Evolutionary conservation across 108 stramenopile genomes (phyloP), one percentile per base, ranked within the genome.

Genomic region (Skeletonema tropicum): DNA sequence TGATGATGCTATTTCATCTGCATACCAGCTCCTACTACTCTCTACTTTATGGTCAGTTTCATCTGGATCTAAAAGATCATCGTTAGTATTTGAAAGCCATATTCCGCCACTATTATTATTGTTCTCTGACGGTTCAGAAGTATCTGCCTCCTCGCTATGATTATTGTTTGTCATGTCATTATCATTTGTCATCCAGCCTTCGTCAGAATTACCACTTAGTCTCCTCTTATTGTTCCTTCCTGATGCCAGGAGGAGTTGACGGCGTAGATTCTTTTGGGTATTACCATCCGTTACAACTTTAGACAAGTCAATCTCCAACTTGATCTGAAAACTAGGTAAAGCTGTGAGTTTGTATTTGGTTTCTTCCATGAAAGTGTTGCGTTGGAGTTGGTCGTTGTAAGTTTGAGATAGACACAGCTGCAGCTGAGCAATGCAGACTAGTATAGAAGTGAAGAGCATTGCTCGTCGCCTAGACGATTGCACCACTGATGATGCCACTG

Each of bases 321-420:
- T 39, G 12, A 76, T 36, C 33, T 68, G 60, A 42, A 76, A 76
- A 8, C 46, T 32, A 2, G 75, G 75, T 66, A 76, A 60, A 60
- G 67, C 57, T 46, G 52, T 60, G 60, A 76, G 67, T 60, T 76
- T 76, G 48, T 76, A 76, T 23, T 64, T 64, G 64, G 64, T 25
- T 55, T 55, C 52, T 7, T 55, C 21, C 7, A 23, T n/a, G 23
- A 10, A 2, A 23, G 21, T 55, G 2, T 21, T 49, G 48, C 48
- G 48, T 19, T 21, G 19, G 48, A 19, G 19, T 6, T 4, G 19
- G 1, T 19, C 48, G 19, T 46, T n/a, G 4, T 21, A 19, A 49
- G 48, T 21, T 49, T 49, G 48, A 49, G 52, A 21, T 55, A 11
- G 9, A 55, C 52, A 55, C 7, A 45, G 15, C 42, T 55, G 23